phyloP scores from a whole-genome alignment of 2,329 filamentous ascomycete species.

The Lecanicillium sp. region DNA sequence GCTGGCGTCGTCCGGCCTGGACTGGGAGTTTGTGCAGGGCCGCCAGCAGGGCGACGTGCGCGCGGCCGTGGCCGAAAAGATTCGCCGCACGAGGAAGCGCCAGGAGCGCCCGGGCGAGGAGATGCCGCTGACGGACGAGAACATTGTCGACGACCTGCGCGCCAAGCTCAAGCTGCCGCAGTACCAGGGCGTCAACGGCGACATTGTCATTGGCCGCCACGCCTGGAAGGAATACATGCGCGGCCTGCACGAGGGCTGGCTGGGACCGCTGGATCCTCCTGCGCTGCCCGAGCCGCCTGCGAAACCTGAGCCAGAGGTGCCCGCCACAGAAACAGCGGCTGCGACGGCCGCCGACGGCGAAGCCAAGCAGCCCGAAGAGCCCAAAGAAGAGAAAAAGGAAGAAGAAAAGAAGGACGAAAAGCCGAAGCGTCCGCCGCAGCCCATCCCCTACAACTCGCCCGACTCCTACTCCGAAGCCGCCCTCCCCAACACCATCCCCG shows the following conservation, averaged over 20 bases:
- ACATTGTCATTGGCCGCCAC: slow-evolving; percentile 82
- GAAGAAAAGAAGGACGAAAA: slow-evolving; percentile 40
- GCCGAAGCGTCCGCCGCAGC: slow-evolving; percentile 52
- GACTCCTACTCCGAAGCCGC: slow-evolving; percentile 61
- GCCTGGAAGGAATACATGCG: slow-evolving; percentile 97
- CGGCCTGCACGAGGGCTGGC: slow-evolving; percentile 91
- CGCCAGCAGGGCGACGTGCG: slow-evolving; percentile 87
- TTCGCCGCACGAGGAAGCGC: slow-evolving; percentile 61
- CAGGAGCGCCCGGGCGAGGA: slow-evolving; percentile 44
- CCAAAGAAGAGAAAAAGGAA: slow-evolving; percentile 33
- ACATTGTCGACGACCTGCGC: slow-evolving; percentile 55
- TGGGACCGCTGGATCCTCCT: slow-evolving; percentile 71
- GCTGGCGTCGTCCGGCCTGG: slow-evolving; percentile 78
- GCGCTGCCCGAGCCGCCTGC: slow-evolving; percentile 18
- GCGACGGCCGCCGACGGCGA: slow-evolving; percentile 15
- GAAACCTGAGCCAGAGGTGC: slow-evolving; percentile 15
- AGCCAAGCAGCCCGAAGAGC: slow-evolving; percentile 20
- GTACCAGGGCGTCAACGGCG: slow-evolving; percentile 68
- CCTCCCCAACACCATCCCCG: slow-evolving; percentile 59
- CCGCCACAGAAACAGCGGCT: slow-evolving; percentile 12
- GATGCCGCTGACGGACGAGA: slow-evolving; percentile 40
- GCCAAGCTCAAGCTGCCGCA: slow-evolving; percentile 59
- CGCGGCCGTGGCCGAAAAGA: slow-evolving; percentile 77
- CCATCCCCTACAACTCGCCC: slow-evolving; percentile 65
- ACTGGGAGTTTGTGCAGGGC: slow-evolving; percentile 95